Conservation (phyloP, 495 filamentous ascomycete genomes). For the Penicillium turbatum region DNA sequence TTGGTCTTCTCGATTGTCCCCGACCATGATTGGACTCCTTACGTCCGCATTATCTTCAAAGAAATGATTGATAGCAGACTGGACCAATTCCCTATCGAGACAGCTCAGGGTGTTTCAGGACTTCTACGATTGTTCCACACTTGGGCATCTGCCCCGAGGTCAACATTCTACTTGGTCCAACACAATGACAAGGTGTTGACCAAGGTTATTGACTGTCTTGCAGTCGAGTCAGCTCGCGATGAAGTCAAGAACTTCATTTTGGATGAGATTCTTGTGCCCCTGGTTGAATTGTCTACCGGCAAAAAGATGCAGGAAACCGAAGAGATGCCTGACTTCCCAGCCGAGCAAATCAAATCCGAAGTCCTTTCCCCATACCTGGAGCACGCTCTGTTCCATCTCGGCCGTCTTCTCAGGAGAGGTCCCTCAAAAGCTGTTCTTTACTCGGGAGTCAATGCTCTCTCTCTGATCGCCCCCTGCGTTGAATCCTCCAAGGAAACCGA, state of each 20-base stretch:
- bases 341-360: constrained; percentile 50
- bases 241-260: constrained; percentile 82
- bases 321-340: constrained; percentile 50
- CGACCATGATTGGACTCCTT: constrained; percentile 64
- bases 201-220: constrained; percentile 67
- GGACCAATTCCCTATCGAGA: constrained; percentile 77
- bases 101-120: constrained; percentile 81
- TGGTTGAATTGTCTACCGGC: constrained; percentile 54
- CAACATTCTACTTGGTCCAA: constrained; percentile 62
- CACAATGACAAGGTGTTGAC: constrained; percentile 60
- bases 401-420: constrained; percentile 67
- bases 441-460: constrained; percentile 71
- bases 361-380: constrained; percentile 70
- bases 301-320: constrained; percentile 41
- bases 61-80: constrained; percentile 73
- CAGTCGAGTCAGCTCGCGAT: constrained; percentile 72
- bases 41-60: constrained; percentile 62
- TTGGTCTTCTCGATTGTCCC: constrained; percentile 67
- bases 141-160: constrained; percentile 66
- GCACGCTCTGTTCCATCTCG: constrained; percentile 59
- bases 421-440: constrained; percentile 67
- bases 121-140: constrained; percentile 73
- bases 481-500: constrained; percentile 62
- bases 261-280: constrained; percentile 57
- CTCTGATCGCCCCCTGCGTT: constrained; percentile 69